These are phyloP conservation scores for Fusarium xylarioides DNA, from an alignment of 2,329 filamentous ascomycete genomes.

Conservation along the genomic window DNA sequence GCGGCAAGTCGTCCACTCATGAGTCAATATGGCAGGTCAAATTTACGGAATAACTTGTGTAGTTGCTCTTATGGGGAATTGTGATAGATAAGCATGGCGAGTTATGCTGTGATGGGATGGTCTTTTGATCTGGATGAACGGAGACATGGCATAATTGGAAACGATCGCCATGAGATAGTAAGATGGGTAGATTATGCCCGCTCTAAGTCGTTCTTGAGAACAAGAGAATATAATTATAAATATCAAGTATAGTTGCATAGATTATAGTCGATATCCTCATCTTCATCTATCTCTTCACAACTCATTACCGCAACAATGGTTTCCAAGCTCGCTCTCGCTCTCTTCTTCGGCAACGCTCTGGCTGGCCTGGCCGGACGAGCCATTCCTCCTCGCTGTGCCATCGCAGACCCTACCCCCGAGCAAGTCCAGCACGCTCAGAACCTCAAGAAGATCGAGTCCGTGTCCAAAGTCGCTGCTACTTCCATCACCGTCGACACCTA, in stretches of 20 bases:
- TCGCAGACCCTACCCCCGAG: constrained; percentile 19
- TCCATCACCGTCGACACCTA: constrained; percentile 36
- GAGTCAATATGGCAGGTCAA: constrained; percentile 14
- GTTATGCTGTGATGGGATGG: neutral
- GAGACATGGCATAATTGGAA: constrained; percentile 5
- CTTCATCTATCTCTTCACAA: neutral
- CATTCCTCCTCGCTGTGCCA: constrained; percentile 19
- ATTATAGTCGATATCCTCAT: neutral
- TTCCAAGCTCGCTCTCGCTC: constrained; percentile 13
- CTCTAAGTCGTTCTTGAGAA: accelerated
- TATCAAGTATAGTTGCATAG: neutral
- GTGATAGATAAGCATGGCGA: neutral
- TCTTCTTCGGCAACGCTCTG: constrained; percentile 19
- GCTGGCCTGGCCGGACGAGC: constrained; percentile 1
- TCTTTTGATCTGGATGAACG: constrained; percentile 4
- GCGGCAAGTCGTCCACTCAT: neutral
- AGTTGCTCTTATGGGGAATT: neutral
- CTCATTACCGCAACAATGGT: constrained; percentile 11
- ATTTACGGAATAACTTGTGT: neutral
- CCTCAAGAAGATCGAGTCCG: constrained; percentile 16
- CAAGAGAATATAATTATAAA: neutral
- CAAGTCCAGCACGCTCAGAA: constrained; percentile 6
- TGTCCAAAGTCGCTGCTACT: neutral
- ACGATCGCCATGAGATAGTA: constrained; percentile 1
- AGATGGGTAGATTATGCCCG: neutral